These are phyloP conservation scores for Artemisia argyi DNA, from an alignment of 129 eudicot genomes.

Conservation along the genomic window DNA sequence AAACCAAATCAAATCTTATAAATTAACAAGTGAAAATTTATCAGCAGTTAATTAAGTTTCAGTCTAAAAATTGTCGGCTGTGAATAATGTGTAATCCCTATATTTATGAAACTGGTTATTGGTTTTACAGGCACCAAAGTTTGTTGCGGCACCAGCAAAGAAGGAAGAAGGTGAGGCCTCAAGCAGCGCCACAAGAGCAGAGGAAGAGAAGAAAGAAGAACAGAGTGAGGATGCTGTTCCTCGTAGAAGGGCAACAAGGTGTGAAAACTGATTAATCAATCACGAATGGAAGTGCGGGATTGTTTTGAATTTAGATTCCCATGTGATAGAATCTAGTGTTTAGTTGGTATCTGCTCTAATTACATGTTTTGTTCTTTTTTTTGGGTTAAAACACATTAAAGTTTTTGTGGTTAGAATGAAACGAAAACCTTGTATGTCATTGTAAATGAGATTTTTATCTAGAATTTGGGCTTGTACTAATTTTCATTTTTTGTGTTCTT, in stretches of 20 bases:
- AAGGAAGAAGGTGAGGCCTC: slow-evolving; percentile 45
- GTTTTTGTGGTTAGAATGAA: slow-evolving; percentile 32
- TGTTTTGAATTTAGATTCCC: neutral
- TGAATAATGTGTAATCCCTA: no score
- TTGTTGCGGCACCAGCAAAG: slow-evolving; percentile 26
- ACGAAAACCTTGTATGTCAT: slow-evolving; percentile 30
- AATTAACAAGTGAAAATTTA: no score
- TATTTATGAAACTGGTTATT: neutral
- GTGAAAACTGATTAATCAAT: slow-evolving; percentile 35
- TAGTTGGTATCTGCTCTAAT: slow-evolving; percentile 17
- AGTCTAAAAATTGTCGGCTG: neutral
- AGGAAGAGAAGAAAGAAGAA: slow-evolving; percentile 49
- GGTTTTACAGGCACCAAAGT: slow-evolving; percentile 29
- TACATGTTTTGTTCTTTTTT: slow-evolving; percentile 10
- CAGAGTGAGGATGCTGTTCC: slow-evolving; percentile 41
- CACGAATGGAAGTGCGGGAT: neutral
- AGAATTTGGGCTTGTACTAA: slow-evolving; percentile 12
- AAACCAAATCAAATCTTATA: no score
- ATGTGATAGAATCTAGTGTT: slow-evolving; percentile 19
- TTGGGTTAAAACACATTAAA: slow-evolving; percentile 10
- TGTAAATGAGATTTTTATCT: slow-evolving; percentile 38
- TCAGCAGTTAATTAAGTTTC: neutral
- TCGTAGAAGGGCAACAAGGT: slow-evolving; percentile 60
- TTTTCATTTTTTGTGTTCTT: neutral
- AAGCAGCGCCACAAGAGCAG: slow-evolving; percentile 29